phyloP scores from a whole-genome alignment of 495 filamentous ascomycete genomes.

The Penicillium chermesinum region DNA sequence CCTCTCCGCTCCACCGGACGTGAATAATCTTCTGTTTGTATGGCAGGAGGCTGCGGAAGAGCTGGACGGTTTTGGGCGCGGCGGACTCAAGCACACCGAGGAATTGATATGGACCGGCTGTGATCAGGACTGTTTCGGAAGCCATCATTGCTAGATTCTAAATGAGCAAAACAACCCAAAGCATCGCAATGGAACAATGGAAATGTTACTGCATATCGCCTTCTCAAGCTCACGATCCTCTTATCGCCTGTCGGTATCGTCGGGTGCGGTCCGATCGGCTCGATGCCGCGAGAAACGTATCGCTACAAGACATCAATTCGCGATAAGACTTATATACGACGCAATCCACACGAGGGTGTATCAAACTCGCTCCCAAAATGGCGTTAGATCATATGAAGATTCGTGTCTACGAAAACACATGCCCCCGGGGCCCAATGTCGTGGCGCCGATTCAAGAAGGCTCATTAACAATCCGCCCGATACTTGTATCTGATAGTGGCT shows the following conservation, averaged over 20 bases:
- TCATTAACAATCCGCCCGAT: conserved; percentile 10
- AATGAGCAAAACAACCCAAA: too few relatives aligned
- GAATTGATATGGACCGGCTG: conserved; percentile 19
- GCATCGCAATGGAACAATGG: too few relatives aligned
- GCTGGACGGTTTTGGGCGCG: conserved; percentile 19
- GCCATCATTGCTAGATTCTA: conserved; percentile 1
- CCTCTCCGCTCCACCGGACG: conserved; percentile 26
- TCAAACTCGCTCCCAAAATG: neutral
- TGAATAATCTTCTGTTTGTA: conserved; percentile 25
- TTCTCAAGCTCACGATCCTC: too few relatives aligned
- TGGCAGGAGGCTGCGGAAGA: conserved; percentile 21
- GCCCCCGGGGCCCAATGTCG: conserved; percentile 4
- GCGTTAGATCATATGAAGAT: conserved; percentile 13
- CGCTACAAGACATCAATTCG: neutral
- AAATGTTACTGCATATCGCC: too few relatives aligned
- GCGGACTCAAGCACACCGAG: conserved; percentile 16
- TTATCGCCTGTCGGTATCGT: conserved; percentile 3
- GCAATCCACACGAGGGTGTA: too few relatives aligned
- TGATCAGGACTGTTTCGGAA: conserved; percentile 14
- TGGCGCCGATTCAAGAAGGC: conserved; percentile 5
- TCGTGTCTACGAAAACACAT: conserved; percentile 11
- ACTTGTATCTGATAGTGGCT: conserved; percentile 1
- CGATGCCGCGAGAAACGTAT: conserved; percentile 2
- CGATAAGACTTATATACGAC: neutral
- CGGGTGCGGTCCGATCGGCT: conserved; percentile 18